Percentiles rank a stretch among this genome's conserved stretches.
Conservation (phyloP, 192 early-diverging fungal species). For the Chytriomyces hyalinus region DNA sequence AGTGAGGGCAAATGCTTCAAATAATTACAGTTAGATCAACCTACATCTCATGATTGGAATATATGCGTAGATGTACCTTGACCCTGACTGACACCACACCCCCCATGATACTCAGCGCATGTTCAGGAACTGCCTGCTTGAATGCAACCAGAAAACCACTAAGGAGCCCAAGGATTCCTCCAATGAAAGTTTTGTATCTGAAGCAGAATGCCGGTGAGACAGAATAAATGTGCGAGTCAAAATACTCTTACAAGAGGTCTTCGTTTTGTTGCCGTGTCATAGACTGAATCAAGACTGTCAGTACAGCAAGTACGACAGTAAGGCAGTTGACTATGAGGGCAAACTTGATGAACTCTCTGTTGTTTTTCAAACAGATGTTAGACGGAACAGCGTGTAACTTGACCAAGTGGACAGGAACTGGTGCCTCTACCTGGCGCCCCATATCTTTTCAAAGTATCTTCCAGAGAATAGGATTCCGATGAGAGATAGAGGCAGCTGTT, state of each 20-base stretch:
- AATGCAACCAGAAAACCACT: conserved; percentile 83
- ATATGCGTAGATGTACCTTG: conserved; percentile 56
- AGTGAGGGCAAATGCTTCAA: conserved; percentile 56
- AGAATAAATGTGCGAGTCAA: background rate
- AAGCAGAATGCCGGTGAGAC: background rate
- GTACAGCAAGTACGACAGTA: conserved; percentile 58
- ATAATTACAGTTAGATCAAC: too few species aligned
- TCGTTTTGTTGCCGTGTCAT: conserved; percentile 60
- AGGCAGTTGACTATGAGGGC: conserved; percentile 59
- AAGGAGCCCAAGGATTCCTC: conserved; percentile 75
- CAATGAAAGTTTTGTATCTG: conserved; percentile 64
- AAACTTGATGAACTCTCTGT: conserved; percentile 76
- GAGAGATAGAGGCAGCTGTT: conserved; percentile 44
- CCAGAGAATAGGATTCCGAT: conserved; percentile 61
- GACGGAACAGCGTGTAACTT: background rate
- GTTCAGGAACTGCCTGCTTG: conserved; percentile 87
- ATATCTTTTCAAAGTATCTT: conserved; percentile 82
- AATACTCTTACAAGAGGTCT: conserved; percentile 51
- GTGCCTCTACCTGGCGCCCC: conserved; percentile 64
- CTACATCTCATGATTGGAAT: background rate
- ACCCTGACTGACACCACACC: conserved; percentile 73
- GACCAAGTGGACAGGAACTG: background rate
- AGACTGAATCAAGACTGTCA: conserved; percentile 64
- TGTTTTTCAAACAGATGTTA: background rate
- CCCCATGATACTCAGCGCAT: conserved; percentile 68